Evolutionary conservation across 75 land plant genomes (phyloP).

Genomic region (Picea glauca): DNA sequence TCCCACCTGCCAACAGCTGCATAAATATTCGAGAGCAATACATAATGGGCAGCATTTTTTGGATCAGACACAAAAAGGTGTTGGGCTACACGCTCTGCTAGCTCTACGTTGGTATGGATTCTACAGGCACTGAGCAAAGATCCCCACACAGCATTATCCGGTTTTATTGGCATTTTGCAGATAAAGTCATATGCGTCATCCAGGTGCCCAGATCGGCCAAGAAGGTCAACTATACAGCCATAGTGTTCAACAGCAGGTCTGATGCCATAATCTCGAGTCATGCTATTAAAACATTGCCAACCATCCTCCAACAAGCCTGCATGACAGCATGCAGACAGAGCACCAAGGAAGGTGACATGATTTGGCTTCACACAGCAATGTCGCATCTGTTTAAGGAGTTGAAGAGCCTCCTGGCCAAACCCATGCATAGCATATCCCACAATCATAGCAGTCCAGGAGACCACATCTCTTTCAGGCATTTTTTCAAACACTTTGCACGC

Average conservation of each 20-base stretch:
- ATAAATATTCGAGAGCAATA: slow-evolving; percentile 1
- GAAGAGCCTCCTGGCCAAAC: slow-evolving; percentile 1
- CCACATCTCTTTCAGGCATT: slow-evolving; percentile 9
- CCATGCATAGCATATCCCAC: slow-evolving; percentile 9
- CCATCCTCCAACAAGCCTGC: slow-evolving; percentile 2
- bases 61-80: slow-evolving; percentile 1
- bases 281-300: not conserved
- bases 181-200: slow-evolving; percentile 11
- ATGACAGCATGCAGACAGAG: slow-evolving; percentile 18
- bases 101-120: slow-evolving; percentile 1
- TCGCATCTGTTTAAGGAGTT: slow-evolving; percentile 6
- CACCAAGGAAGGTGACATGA: slow-evolving; percentile 9
- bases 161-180: slow-evolving; percentile 1
- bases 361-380: slow-evolving; percentile 14
- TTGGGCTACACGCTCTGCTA: not conserved
- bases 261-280: not conserved
- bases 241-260: slow-evolving; percentile 10
- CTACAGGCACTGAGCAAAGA: slow-evolving; percentile 12
- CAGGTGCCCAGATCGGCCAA: slow-evolving; percentile 15
- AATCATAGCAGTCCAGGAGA: slow-evolving; percentile 17
- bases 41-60: slow-evolving; percentile 1
- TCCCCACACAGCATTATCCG: slow-evolving; percentile 13
- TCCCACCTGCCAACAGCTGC: slow-evolving; percentile 6
- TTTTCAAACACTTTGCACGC: slow-evolving; percentile 11
- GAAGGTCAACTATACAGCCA: slow-evolving; percentile 17